Conservation (phyloP, 1,139 yeast genomes). For the Blastobotrys persicus region DNA sequence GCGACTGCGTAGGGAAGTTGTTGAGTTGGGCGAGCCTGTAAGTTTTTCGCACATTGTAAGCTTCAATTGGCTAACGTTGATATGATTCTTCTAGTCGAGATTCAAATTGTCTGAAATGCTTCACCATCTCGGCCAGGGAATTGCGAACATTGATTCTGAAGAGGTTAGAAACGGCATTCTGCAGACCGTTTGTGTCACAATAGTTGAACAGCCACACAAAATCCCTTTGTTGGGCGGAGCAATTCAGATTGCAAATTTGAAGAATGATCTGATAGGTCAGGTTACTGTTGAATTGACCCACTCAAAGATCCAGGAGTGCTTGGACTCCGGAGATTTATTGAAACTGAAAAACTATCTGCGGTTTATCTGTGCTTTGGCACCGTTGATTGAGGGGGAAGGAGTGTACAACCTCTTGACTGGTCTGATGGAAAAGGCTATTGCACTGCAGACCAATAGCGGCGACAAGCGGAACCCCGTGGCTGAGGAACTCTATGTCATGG, state of each 20-base stretch:
- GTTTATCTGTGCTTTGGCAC: conserved; percentile 62
- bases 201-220: conserved; percentile 89
- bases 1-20: conserved; percentile 29
- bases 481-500: conserved; percentile 65
- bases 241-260: conserved; percentile 64
- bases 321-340: conserved; percentile 57
- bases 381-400: conserved; percentile 53
- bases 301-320: conserved; percentile 54
- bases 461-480: conserved; percentile 45
- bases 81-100: conserved; percentile 18
- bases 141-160: conserved; percentile 59
- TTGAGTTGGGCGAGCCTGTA: conserved; percentile 35
- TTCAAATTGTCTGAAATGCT: conserved; percentile 38
- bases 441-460: conserved; percentile 44
- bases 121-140: conserved; percentile 54
- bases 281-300: conserved; percentile 69
- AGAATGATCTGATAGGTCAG: conserved; percentile 66
- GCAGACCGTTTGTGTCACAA: conserved; percentile 64
- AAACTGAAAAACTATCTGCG: conserved; percentile 68
- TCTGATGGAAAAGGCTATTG: conserved; percentile 56
- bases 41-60: conserved; percentile 10
- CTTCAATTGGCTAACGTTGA: conserved; percentile 3
- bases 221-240: conserved; percentile 69
- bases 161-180: conserved; percentile 61
- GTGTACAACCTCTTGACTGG: conserved; percentile 53